A percentile compares a stretch with the other conserved stretches of the same genome.
Conservation (phyloP, 768 basidiomycete species). For the Boletus pseudopeckii region DNA sequence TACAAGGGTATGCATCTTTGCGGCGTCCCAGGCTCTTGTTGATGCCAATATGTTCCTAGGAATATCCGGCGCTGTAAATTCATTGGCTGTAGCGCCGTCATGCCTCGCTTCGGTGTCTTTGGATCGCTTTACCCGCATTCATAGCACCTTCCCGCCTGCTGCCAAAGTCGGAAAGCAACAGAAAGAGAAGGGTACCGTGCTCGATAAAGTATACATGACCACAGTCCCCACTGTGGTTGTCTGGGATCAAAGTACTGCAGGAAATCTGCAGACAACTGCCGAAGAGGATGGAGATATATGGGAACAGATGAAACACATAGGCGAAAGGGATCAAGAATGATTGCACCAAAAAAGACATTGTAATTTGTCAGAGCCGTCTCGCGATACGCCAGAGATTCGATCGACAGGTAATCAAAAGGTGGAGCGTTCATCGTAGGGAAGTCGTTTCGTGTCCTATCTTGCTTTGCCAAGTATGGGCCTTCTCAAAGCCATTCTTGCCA, state of each 20-base stretch:
- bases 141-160: conserved; percentile 57
- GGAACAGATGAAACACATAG: conserved; percentile 59
- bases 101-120: conserved; percentile 59
- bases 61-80: conserved; percentile 65
- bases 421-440: neutral
- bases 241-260: conserved; percentile 50
- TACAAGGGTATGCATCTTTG: conserved; percentile 53
- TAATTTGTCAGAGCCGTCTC: neutral
- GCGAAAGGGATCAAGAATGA: conserved; percentile 35
- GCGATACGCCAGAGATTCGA: neutral
- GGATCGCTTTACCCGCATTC: conserved; percentile 70
- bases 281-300: conserved; percentile 58
- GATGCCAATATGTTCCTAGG: conserved; percentile 38
- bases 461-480: conserved; percentile 83
- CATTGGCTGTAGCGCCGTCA: conserved; percentile 54
- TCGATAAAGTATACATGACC: conserved; percentile 63
- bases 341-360: neutral
- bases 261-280: conserved; percentile 5
- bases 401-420: neutral
- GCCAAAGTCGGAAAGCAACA: conserved; percentile 44
- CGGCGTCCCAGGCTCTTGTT: neutral
- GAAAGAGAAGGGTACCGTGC: conserved; percentile 54
- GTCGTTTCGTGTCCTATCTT: conserved; percentile 51
- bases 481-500: conserved; percentile 87
- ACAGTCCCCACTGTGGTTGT: conserved; percentile 57